Evolutionary conservation across 257 asterid species (phyloP).

Genomic region (Hygrophila difformis): DNA sequence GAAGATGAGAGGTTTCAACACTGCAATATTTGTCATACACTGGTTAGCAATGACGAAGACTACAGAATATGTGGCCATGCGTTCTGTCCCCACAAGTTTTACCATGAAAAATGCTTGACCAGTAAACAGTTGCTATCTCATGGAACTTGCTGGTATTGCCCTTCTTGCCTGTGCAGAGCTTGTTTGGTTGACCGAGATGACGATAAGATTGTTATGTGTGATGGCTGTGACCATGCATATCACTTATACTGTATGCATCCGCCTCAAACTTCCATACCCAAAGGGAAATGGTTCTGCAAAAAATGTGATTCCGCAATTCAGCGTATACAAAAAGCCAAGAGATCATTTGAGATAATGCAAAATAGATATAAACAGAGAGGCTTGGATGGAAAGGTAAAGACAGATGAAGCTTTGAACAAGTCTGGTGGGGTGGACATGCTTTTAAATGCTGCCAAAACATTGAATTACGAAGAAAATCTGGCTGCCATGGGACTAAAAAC

Average conservation of each 20-base stretch:
- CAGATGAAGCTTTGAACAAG: constrained; percentile 28
- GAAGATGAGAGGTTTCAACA: constrained; percentile 17
- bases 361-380: constrained; percentile 27
- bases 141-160: constrained; percentile 83
- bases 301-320: constrained; percentile 48
- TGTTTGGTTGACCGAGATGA: constrained; percentile 70
- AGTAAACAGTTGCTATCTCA: constrained; percentile 42
- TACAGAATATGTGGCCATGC: constrained; percentile 60
- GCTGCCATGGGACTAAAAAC: constrained; percentile 26
- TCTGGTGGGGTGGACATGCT: constrained; percentile 90
- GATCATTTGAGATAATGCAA: constrained; percentile 27
- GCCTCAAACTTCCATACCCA: constrained; percentile 45
- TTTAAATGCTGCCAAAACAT: constrained; percentile 66
- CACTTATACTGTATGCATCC: constrained; percentile 82
- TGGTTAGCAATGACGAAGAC: constrained; percentile 33
- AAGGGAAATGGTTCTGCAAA: constrained; percentile 74
- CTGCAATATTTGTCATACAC: constrained; percentile 61
- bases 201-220: constrained; percentile 79
- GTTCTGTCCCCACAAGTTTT: constrained; percentile 71
- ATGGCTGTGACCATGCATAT: constrained; percentile 82
- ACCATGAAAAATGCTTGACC: constrained; percentile 71
- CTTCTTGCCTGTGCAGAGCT: constrained; percentile 75
- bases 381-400: constrained; percentile 24
- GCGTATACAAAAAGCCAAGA: constrained; percentile 41
- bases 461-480: constrained; percentile 52